These are phyloP conservation scores for Agapanthus africanus DNA, from an alignment of 106 monocot genomes.

Conservation along the genomic window DNA sequence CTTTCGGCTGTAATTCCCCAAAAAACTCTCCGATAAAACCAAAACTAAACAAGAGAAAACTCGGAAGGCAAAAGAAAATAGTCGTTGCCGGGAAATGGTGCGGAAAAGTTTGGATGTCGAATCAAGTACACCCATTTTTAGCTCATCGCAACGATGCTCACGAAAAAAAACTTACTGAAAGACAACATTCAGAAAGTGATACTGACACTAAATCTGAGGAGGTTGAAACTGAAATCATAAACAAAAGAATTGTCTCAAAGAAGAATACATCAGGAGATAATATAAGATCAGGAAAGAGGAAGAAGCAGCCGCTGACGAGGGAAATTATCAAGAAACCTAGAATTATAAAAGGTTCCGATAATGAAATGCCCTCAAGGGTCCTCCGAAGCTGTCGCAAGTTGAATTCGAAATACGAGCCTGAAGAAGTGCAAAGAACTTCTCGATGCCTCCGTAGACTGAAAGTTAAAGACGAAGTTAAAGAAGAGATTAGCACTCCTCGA, in stretches of 20 bases:
- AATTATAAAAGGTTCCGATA: not conserved
- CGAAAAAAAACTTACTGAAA: slow-evolving; percentile 11
- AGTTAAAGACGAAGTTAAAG: not conserved
- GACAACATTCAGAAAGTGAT: not conserved
- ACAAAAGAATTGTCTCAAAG: not conserved
- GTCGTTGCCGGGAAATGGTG: slow-evolving; percentile 89
- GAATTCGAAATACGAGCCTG: not conserved
- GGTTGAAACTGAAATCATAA: slow-evolving; percentile 12
- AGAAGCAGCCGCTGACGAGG: slow-evolving; percentile 14
- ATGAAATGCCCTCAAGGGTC: slow-evolving; percentile 24
- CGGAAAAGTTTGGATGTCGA: slow-evolving; percentile 97
- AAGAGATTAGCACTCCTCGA: slow-evolving; percentile 11
- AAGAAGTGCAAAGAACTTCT: not conserved
- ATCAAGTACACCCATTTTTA: slow-evolving; percentile 84
- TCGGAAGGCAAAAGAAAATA: slow-evolving; percentile 62
- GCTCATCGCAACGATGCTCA: slow-evolving; percentile 16
- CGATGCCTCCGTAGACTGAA: not conserved
- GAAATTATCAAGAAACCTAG: slow-evolving; percentile 20
- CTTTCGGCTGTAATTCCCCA: slow-evolving; percentile 49
- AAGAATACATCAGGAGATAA: slow-evolving; percentile 6
- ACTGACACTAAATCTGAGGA: not conserved
- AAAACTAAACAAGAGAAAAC: slow-evolving; percentile 9
- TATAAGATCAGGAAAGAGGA: slow-evolving; percentile 30
- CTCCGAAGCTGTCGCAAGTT: slow-evolving; percentile 17
- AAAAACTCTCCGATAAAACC: slow-evolving; percentile 27